Conservation (phyloP, 805 yeast genomes). For the Metschnikowia lachancei region DNA sequence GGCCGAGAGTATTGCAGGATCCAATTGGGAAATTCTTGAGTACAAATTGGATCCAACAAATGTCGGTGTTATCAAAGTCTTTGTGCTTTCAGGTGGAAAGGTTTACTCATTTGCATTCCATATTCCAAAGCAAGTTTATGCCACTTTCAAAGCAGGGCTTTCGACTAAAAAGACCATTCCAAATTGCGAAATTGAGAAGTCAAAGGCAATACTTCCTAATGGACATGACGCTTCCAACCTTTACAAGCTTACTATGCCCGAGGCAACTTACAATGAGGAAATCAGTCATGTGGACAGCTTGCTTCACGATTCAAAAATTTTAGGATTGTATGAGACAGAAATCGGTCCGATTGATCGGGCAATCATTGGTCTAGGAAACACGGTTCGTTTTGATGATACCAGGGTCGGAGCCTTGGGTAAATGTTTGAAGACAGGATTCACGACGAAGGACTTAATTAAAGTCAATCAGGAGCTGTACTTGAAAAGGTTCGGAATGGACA, state of each 20-base stretch:
- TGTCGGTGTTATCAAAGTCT: conserved; percentile 79
- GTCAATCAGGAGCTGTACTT: conserved; percentile 54
- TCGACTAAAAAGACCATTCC: conserved; percentile 42
- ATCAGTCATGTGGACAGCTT: conserved; percentile 56
- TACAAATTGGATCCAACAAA: conserved; percentile 50
- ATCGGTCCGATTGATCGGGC: conserved; percentile 69
- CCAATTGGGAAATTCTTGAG: conserved; percentile 84
- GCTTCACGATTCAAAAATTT: conserved; percentile 56
- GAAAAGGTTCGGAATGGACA: conserved; percentile 50
- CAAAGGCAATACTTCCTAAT: conserved; percentile 65
- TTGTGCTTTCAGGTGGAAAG: conserved; percentile 63
- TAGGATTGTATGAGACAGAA: conserved; percentile 75
- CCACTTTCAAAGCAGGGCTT: conserved; percentile 56
- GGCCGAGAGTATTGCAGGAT: conserved; percentile 73
- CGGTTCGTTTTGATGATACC: conserved; percentile 65
- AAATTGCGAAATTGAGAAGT: conserved; percentile 55
- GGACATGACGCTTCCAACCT: conserved; percentile 55
- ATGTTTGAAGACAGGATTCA: conserved; percentile 84
- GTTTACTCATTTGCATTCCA: conserved; percentile 71
- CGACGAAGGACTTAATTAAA: conserved; percentile 51
- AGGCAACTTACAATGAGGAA: conserved; percentile 56
- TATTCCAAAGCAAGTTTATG: conserved; percentile 69
- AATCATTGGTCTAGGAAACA: conserved; percentile 72
- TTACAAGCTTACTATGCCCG: conserved; percentile 68
- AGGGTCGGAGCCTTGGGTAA: conserved; percentile 80